Base-by-base conservation (phyloP, 1,284 basidiomycete genomes). In the Anthracocystis panici-leucophaei region DNA sequence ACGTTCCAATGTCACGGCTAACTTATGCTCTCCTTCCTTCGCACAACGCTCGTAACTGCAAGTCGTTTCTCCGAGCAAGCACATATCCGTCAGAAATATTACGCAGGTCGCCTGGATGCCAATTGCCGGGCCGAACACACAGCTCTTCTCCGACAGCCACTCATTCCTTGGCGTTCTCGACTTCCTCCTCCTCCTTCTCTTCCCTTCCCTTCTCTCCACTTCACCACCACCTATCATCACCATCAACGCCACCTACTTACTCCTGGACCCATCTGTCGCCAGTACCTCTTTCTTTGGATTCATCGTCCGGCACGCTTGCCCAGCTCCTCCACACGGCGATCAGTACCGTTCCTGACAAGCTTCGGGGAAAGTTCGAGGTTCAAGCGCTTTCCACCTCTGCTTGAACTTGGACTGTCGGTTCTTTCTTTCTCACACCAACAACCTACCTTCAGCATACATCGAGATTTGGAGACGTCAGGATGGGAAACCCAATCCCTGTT, bases 401-500 rank as follows among this genome's bases (percentile, higher is more conserved):
- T 29, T n/a, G 25, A 18, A 16, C 6, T 16, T 16, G 35, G 12
- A 5, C 14, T 16, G 12, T 25, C 44, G 14, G 16, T 21, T n/a
- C 27, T n/a, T 18, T 20, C 29, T 3, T 27, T 10, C n/a, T 18
- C 23, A 42, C 18, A 20, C 21, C 46, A 7, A 29, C 1, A 25
- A n/a, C 25, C 14, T 11, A 31, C 18, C 18, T 27, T 42, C 48
- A n/a, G 29, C 48, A 20, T 31, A 27, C 51, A 41, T 25, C 21
- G 21, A 21, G 9, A 9, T 21, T 10, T 31, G 38, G 31, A n/a
- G 3, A 27, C 35, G 57, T 23, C 67, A 57, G 14, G 45, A 81
- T 81, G 80, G 80, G 76, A 18, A 85, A 85, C 38, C 86, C 86
- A 0, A 71, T 86, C 12, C 82, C 86, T 79, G 86, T 88, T 8